Base-by-base conservation (phyloP, 2,329 filamentous ascomycete species). In the Beauveria sp. region DNA sequence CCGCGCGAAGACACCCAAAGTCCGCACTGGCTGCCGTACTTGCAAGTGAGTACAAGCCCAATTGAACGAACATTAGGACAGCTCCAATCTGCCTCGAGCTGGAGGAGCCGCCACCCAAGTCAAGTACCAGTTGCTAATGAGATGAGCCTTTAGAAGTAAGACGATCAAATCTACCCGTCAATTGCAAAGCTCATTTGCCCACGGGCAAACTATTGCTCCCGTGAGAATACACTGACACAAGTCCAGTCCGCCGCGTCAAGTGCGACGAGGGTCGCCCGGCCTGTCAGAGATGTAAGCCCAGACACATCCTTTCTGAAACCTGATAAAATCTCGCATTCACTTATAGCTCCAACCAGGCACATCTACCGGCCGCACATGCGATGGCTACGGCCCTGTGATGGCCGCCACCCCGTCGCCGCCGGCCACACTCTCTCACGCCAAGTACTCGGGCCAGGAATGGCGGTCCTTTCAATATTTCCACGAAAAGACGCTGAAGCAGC, bases 1-100 rank as follows among this genome's bases (percentile, higher is more conserved):
- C 26, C 61, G 61, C n/a, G 61, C 56, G 20, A 62, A 52, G 51
- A 51, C 61, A n/a, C 61, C 61, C 55, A 62, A 62, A 43, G 61
- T 62, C 24, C 55, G 61, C 44, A 62, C 51, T 6, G 61, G 61
- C 34, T 62, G 61, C 56, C 55, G 52, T 5, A 62, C 61, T 40
- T 62, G 61, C 56, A 62, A 62, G 61, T 62, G 22, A 56, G 61
- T 62, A 41, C 7, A 14, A 24, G n/a, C 16, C 26, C n/a, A 16
- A 6, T 14, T 2, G 12, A 37, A 6, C 34, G 16, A 37, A 37
- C 34, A 37, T 5, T 12, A 5, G 0, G 34, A 14, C 5, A 37
- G 34, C 34, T 16, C 5, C 34, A 16, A 10, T 16, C 2, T 16
- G 14, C 24, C n/a, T 53, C 20, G 50, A 12, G n/a, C 30, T 18